A percentile compares a stretch with the other conserved stretches of the same genome.
phyloP scores from a whole-genome alignment of 2,329 filamentous ascomycete species.

The Claviceps africana region DNA sequence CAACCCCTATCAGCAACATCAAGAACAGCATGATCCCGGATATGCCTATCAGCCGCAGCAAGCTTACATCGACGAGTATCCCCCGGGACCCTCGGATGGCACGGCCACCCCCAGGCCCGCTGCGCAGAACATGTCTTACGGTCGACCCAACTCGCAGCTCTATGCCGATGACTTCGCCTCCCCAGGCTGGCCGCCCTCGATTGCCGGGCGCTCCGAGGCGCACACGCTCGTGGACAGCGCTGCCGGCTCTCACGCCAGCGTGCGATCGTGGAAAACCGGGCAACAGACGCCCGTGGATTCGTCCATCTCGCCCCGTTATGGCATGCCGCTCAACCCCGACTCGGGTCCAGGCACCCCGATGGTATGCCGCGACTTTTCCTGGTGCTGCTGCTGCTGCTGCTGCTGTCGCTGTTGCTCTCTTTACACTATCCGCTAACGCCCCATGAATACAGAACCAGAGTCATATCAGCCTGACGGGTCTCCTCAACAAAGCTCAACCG shows the following conservation, averaged over 20 bases:
- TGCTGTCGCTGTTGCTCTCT: neutral
- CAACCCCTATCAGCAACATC: slow-evolving; percentile 1
- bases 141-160: slow-evolving; percentile 2
- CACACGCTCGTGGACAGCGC: slow-evolving; percentile 17
- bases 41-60: slow-evolving; percentile 15
- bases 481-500: slow-evolving; percentile 20
- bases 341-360: slow-evolving; percentile 9
- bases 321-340: slow-evolving; percentile 6
- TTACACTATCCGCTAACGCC: neutral
- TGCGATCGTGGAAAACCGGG: slow-evolving; percentile 12
- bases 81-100: neutral
- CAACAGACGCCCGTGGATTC: slow-evolving; percentile 9
- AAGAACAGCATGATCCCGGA: slow-evolving; percentile 11
- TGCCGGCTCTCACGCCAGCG: slow-evolving; percentile 11
- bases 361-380: slow-evolving; percentile 2
- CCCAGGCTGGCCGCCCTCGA: slow-evolving; percentile 9
- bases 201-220: slow-evolving; percentile 13
- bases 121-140: neutral
- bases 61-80: slow-evolving; percentile 9
- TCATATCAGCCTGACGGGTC: slow-evolving; percentile 25
- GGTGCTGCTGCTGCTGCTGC: accelerated
- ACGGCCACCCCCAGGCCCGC: slow-evolving; percentile 1
- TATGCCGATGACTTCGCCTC: slow-evolving; percentile 6
- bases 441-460: slow-evolving; percentile 23
- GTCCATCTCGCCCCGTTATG: slow-evolving; percentile 4